These are phyloP conservation scores for Echria macrotheca DNA, from an alignment of 495 filamentous ascomycete genomes.

Conservation along the genomic window DNA sequence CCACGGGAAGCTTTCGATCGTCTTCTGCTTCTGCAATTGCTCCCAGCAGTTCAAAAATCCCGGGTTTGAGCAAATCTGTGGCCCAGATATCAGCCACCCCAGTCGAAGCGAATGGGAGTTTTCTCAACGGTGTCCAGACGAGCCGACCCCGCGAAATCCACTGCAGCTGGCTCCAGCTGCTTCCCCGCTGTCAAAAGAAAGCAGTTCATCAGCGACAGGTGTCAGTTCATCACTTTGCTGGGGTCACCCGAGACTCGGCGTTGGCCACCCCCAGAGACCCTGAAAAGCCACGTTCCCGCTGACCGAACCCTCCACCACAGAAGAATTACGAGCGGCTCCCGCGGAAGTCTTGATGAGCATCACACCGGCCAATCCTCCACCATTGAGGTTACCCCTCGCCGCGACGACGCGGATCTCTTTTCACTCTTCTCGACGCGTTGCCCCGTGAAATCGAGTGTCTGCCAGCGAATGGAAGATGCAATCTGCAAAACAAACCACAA, in stretches of 20 bases:
- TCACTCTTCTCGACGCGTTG: slow-evolving; percentile 6
- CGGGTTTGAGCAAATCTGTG: slow-evolving; percentile 4
- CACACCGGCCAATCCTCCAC: too few species aligned
- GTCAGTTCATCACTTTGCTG: neutral
- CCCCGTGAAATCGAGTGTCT: neutral
- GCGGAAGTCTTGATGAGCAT: too few species aligned
- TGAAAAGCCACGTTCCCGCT: too few species aligned
- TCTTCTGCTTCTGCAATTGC: slow-evolving; percentile 5
- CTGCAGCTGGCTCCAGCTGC: too few species aligned
- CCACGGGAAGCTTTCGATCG: neutral
- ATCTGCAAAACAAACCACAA: slow-evolving; percentile 17
- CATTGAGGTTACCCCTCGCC: too few species aligned
- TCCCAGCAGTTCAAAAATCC: neutral
- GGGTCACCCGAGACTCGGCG: neutral
- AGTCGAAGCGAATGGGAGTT: slow-evolving; percentile 1
- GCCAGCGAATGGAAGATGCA: slow-evolving; percentile 6
- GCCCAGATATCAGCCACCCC: neutral
- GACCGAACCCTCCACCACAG: too few species aligned
- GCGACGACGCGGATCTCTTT: neutral
- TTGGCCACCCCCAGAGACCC: neutral
- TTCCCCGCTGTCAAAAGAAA: slow-evolving; percentile 9
- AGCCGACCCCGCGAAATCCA: neutral
- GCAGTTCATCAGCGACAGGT: neutral
- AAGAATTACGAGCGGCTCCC: slow-evolving; percentile 8
- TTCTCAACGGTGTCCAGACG: neutral